Evolutionary conservation across 1,284 basidiomycete species (phyloP).

Genomic region (Papiliotrema terrestris): DNA sequence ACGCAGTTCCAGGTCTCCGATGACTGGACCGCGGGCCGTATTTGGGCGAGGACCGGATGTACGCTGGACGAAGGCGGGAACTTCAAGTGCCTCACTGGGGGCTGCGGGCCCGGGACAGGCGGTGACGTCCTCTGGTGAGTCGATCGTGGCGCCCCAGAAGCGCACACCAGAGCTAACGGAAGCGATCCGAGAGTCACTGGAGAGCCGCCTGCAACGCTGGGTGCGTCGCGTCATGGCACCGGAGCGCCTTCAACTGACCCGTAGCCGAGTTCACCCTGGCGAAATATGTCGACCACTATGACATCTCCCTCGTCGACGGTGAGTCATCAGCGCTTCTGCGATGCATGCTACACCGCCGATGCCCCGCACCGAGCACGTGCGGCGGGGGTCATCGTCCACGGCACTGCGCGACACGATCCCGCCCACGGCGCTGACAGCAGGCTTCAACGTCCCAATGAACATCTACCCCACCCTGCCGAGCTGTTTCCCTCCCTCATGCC

Average conservation of each 20-base stretch:
- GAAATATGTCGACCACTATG: constrained; percentile 22
- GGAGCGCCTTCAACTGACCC: background rate
- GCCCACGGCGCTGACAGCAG: constrained; percentile 4
- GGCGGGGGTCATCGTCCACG: no score
- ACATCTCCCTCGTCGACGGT: constrained; percentile 37
- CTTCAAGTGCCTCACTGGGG: constrained; percentile 26
- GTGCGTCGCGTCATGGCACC: constrained; percentile 4
- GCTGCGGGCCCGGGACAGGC: constrained; percentile 15
- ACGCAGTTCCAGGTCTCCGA: constrained; percentile 19
- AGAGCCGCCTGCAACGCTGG: constrained; percentile 18
- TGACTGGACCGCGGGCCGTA: constrained; percentile 23
- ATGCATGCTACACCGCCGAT: no score
- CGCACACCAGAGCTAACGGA: background rate
- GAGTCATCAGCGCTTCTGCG: background rate
- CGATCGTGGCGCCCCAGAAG: background rate
- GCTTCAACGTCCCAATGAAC: constrained; percentile 33
- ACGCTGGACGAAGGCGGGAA: constrained; percentile 9
- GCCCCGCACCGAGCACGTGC: no score
- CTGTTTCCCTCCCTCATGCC: constrained; percentile 22
- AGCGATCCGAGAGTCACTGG: constrained; percentile 2
- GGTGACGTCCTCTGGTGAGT: constrained; percentile 19
- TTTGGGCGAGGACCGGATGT: constrained; percentile 35
- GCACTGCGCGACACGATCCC: no score
- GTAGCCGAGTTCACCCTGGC: constrained; percentile 31
- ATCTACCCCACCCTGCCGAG: constrained; percentile 15